Conservation (phyloP, 352 stramenopile genomes). For the Hyaloperonospora brassicae region DNA sequence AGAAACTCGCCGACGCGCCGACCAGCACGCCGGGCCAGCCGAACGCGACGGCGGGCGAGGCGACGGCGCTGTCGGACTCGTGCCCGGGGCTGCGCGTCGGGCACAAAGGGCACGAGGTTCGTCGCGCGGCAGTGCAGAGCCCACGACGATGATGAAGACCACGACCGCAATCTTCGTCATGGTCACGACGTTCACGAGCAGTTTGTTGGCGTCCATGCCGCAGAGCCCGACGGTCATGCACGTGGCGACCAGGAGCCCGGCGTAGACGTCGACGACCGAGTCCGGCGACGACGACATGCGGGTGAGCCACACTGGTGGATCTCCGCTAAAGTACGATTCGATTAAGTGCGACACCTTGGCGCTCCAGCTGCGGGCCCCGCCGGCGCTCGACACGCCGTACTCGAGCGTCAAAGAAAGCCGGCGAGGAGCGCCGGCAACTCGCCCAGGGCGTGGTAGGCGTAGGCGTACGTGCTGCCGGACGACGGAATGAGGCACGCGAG, state of each 20-base stretch:
- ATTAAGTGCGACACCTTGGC: constrained; percentile 89
- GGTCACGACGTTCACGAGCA: constrained; percentile 86
- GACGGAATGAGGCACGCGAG: constrained; percentile 82
- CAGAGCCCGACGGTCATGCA: constrained; percentile 65
- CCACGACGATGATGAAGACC: constrained; percentile 88
- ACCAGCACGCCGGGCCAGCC: constrained; percentile 79
- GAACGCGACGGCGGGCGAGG: too few relatives aligned
- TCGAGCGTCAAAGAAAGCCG: constrained; percentile 88
- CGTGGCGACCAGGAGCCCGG: constrained; percentile 62
- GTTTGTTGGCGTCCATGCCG: constrained; percentile 85
- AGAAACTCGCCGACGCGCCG: constrained; percentile 90
- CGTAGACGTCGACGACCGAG: constrained; percentile 59
- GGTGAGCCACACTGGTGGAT: constrained; percentile 42
- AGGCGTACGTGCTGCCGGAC: constrained; percentile 89
- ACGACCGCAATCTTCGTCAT: constrained; percentile 88
- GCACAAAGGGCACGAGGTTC: constrained; percentile 86
- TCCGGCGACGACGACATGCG: constrained; percentile 36
- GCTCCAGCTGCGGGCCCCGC: constrained; percentile 89
- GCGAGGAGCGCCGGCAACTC: constrained; percentile 89
- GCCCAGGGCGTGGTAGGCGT: constrained; percentile 88
- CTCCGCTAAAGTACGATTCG: constrained; percentile 38
- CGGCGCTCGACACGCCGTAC: constrained; percentile 88
- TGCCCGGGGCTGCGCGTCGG: constrained; percentile 16
- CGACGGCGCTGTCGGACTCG: too few relatives aligned
- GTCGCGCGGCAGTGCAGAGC: constrained; percentile 75